These are phyloP conservation scores for Lactarius psammicola DNA, from an alignment of 768 basidiomycete species.

Conservation along the genomic window DNA sequence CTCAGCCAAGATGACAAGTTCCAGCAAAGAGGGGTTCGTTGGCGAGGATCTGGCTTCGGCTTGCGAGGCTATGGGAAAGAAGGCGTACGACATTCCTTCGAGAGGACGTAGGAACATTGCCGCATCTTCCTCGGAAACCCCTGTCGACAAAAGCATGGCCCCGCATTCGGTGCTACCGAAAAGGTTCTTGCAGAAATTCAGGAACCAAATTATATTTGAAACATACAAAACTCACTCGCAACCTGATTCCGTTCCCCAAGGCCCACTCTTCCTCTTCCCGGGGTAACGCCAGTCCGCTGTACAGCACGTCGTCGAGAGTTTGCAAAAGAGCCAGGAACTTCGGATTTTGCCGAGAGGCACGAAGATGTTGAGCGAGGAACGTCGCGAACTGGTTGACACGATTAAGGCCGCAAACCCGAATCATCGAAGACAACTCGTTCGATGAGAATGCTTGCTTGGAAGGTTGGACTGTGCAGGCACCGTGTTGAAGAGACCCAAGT, in stretches of 20 bases:
- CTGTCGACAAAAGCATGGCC: conserved; percentile 62
- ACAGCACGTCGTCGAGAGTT: conserved; percentile 61
- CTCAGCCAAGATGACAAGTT: conserved; percentile 65
- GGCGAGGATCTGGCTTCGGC: conserved; percentile 32
- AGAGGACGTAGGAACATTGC: conserved; percentile 55
- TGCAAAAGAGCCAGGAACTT: conserved; percentile 57
- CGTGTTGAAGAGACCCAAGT: conserved; percentile 68
- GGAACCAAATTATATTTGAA: conserved; percentile 23
- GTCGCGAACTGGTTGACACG: conserved; percentile 73
- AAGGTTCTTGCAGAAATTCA: conserved; percentile 52
- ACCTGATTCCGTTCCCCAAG: conserved; percentile 56
- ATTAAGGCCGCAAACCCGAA: conserved; percentile 63
- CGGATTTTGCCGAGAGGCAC: conserved; percentile 55
- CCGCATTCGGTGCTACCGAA: conserved; percentile 84
- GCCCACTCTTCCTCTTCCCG: conserved; percentile 74
- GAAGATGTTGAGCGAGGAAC: conserved; percentile 64
- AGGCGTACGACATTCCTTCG: conserved; percentile 65
- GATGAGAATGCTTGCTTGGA: conserved; percentile 63
- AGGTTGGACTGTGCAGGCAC: conserved; percentile 70
- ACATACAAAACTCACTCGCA: conserved; percentile 49
- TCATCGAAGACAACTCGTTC: conserved; percentile 70
- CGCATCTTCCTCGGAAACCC: conserved; percentile 47
- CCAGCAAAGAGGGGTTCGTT: conserved; percentile 56
- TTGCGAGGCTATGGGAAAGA: conserved; percentile 54
- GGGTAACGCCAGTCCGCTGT: conserved; percentile 61